These are phyloP conservation scores for Daedaleopsis nitida DNA, from an alignment of 768 basidiomycete species.

Conservation along the genomic window DNA sequence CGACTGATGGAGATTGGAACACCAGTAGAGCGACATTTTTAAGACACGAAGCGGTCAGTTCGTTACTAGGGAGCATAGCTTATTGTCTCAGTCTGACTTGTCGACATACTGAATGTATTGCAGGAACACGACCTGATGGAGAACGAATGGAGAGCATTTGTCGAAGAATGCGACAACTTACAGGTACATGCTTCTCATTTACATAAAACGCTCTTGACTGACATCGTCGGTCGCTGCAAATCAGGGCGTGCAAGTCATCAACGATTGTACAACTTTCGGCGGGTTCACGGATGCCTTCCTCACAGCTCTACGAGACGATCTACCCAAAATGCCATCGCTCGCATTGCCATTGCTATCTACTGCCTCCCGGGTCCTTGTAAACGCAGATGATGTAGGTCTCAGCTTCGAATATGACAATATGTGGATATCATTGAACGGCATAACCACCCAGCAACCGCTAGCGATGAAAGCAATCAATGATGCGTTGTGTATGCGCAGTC, in stretches of 20 bases:
- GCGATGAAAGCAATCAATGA: slow-evolving; percentile 55
- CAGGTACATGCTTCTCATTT: slow-evolving; percentile 49
- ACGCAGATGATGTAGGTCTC: slow-evolving; percentile 47
- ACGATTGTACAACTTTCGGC: slow-evolving; percentile 65
- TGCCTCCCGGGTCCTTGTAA: slow-evolving; percentile 34
- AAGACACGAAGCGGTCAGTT: slow-evolving; percentile 55
- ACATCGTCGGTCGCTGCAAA: background rate
- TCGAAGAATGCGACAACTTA: slow-evolving; percentile 75
- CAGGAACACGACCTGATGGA: slow-evolving; percentile 73
- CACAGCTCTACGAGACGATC: slow-evolving; percentile 65
- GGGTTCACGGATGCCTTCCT: slow-evolving; percentile 64
- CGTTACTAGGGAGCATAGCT: background rate
- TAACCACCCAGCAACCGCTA: slow-evolving; percentile 39
- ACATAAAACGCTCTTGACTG: background rate
- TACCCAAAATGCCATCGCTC: slow-evolving; percentile 59
- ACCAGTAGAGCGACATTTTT: slow-evolving; percentile 52
- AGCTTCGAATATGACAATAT: slow-evolving; percentile 2
- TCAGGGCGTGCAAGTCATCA: slow-evolving; percentile 73
- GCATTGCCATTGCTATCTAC: slow-evolving; percentile 60
- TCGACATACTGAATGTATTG: background rate
- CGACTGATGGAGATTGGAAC: slow-evolving; percentile 57
- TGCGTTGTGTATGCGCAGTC: slow-evolving; percentile 45
- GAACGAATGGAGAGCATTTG: slow-evolving; percentile 60
- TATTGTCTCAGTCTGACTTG: too few species aligned
- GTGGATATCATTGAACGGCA: slow-evolving; percentile 11